Conservation (phyloP, 495 filamentous ascomycete genomes). For the Jackrogersella multiformis region DNA sequence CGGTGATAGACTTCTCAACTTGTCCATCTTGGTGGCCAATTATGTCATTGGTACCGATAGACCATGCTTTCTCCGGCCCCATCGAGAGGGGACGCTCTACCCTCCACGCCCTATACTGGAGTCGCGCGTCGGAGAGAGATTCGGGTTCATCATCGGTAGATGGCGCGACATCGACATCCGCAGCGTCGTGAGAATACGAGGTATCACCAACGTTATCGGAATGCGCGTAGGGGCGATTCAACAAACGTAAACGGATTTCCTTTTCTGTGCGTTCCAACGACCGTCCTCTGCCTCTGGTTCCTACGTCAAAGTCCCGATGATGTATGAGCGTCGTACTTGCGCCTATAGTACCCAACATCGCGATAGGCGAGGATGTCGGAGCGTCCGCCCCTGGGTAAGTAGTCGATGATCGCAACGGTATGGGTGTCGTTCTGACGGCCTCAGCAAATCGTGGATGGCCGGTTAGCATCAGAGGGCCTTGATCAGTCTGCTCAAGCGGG, state of each 20-base stretch:
- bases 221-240: conserved; percentile 18
- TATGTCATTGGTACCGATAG: conserved; percentile 58
- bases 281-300: conserved; percentile 44
- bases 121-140: conserved; percentile 46
- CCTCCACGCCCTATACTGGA: conserved; percentile 55
- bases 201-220: conserved; percentile 52
- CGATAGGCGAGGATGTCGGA: conserved; percentile 20
- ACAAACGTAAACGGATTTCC: conserved; percentile 48
- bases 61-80: conserved; percentile 65
- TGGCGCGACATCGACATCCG: conserved; percentile 15
- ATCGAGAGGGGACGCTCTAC: conserved; percentile 52
- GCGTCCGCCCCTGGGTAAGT: conserved; percentile 8
- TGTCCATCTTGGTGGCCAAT: conserved; percentile 55
- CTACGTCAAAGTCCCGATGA: conserved; percentile 47
- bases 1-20: conserved; percentile 86
- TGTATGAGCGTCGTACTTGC: conserved; percentile 50
- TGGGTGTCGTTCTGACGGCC: conserved; percentile 33
- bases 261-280: conserved; percentile 57
- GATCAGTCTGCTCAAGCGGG: conserved; percentile 33
- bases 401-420: conserved; percentile 28
- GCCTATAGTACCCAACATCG: conserved; percentile 39
- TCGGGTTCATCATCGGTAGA: conserved; percentile 29
- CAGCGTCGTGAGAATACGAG: conserved; percentile 34
- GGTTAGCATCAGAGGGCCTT: conserved; percentile 47
- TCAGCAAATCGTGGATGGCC: conserved; percentile 34